A percentile compares a stretch with the other conserved stretches of the same genome.
Evolutionary conservation across 345 rosid genomes (phyloP).

Genomic region (Durio zibethinus): DNA sequence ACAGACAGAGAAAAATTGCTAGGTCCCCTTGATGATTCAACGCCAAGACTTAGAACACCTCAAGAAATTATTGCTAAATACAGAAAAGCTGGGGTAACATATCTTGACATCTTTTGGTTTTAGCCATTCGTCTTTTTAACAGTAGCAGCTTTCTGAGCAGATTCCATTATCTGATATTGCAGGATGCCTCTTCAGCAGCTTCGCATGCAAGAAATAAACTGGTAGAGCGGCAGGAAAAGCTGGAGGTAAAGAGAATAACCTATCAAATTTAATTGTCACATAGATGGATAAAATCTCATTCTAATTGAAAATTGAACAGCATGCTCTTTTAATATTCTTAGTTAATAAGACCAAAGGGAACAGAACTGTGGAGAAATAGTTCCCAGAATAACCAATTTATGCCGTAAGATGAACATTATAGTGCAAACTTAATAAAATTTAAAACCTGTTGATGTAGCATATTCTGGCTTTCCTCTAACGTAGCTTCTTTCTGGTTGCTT

Average conservation of each 20-base stretch:
- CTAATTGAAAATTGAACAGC: not conserved
- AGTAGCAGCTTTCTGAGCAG: slow-evolving; percentile 1
- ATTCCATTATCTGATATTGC: slow-evolving; percentile 12
- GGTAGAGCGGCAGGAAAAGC: slow-evolving; percentile 38
- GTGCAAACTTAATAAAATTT: not conserved
- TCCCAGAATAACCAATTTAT: not conserved
- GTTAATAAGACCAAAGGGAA: not conserved
- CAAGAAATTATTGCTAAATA: slow-evolving; percentile 55
- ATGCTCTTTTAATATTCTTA: not conserved
- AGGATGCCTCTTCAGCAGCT: slow-evolving; percentile 52
- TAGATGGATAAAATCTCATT: slow-evolving; percentile 1
- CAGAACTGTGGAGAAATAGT: not conserved
- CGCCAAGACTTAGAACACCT: slow-evolving; percentile 42
- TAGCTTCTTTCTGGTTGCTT: not conserved
- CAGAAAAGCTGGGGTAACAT: slow-evolving; percentile 42
- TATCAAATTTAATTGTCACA: not conserved
- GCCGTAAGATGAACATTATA: not conserved
- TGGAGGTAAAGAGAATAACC: slow-evolving; percentile 32
- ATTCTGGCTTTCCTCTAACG: not conserved
- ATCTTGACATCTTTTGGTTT: not conserved
- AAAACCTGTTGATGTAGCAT: not conserved
- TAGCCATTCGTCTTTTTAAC: not conserved
- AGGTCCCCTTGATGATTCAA: slow-evolving; percentile 33
- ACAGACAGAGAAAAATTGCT: slow-evolving; percentile 44
- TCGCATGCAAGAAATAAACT: slow-evolving; percentile 48